These are phyloP conservation scores for Sphaerulina musiva DNA, from an alignment of 2,329 filamentous ascomycete genomes.

Conservation along the genomic window DNA sequence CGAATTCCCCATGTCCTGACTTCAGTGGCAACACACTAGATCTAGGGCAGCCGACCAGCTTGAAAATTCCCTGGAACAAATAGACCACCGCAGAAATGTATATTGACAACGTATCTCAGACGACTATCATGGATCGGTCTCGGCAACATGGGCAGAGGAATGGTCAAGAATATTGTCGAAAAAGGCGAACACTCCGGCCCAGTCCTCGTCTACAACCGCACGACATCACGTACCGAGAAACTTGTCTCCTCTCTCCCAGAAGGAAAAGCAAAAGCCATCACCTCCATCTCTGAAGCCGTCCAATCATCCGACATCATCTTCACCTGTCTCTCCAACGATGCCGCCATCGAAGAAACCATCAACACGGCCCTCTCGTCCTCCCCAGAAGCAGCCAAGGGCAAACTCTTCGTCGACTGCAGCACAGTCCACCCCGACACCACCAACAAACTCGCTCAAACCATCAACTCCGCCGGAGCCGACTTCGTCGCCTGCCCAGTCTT, in stretches of 20 bases:
- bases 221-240: slow-evolving; percentile 57
- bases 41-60: too few species aligned
- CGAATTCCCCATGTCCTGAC: neutral
- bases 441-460: slow-evolving; percentile 54
- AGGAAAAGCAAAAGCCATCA: slow-evolving; percentile 58
- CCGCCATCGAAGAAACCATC: slow-evolving; percentile 60
- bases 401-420: slow-evolving; percentile 80
- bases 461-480: slow-evolving; percentile 55
- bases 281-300: slow-evolving; percentile 60
- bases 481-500: slow-evolving; percentile 75
- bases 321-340: slow-evolving; percentile 72
- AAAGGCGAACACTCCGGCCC: slow-evolving; percentile 68
- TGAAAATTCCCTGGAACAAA: too few species aligned
- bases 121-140: slow-evolving; percentile 71
- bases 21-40: too few species aligned
- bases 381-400: slow-evolving; percentile 57
- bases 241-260: slow-evolving; percentile 55
- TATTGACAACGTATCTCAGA: neutral
- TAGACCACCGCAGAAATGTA: too few species aligned
- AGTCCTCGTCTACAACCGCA: slow-evolving; percentile 75
- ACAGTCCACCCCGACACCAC: slow-evolving; percentile 81
- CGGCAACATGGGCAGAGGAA: slow-evolving; percentile 81
- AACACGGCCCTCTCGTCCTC: slow-evolving; percentile 47
- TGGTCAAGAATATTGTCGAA: slow-evolving; percentile 74
- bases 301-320: slow-evolving; percentile 70